A percentile compares a stretch with the other conserved stretches of the same genome.
phyloP scores from a whole-genome alignment of 306 rosid genomes.

The Betula pendula region DNA sequence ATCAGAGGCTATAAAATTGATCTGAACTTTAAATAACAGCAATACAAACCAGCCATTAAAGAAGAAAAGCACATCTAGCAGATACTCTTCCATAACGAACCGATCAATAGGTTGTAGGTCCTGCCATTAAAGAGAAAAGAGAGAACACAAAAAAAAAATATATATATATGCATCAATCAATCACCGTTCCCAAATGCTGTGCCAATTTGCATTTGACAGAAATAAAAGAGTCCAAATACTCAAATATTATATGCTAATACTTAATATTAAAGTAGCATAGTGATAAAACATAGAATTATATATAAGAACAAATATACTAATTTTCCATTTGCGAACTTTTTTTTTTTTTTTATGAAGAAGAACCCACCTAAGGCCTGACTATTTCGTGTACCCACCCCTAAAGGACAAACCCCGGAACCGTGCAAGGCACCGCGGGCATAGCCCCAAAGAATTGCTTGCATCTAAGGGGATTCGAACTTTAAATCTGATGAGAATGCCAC shows the following conservation, averaged over 20 bases:
- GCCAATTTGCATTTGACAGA: not conserved
- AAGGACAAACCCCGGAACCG: no score
- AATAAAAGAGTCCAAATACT: not conserved
- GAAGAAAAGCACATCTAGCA: constrained; percentile 90
- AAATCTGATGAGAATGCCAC: no score
- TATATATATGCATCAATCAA: constrained; percentile 25
- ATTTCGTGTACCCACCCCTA: no score
- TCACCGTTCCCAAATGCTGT: not conserved
- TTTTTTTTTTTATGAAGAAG: no score
- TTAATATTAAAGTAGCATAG: not conserved
- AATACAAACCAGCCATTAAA: constrained; percentile 95
- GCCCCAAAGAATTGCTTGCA: no score
- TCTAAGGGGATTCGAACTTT: no score
- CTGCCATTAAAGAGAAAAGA: constrained; percentile 51
- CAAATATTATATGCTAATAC: not conserved
- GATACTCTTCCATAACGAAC: constrained; percentile 94
- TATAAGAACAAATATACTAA: not conserved
- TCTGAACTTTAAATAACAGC: not conserved
- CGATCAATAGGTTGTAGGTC: constrained; percentile 90
- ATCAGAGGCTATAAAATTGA: not conserved
- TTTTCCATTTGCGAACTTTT: not conserved
- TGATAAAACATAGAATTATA: not conserved
- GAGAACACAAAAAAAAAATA: constrained; percentile 1
- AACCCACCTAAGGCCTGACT: no score
- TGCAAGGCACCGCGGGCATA: no score